Conservation (phyloP, 768 basidiomycete species). For the Kwoniella dejecticola region DNA sequence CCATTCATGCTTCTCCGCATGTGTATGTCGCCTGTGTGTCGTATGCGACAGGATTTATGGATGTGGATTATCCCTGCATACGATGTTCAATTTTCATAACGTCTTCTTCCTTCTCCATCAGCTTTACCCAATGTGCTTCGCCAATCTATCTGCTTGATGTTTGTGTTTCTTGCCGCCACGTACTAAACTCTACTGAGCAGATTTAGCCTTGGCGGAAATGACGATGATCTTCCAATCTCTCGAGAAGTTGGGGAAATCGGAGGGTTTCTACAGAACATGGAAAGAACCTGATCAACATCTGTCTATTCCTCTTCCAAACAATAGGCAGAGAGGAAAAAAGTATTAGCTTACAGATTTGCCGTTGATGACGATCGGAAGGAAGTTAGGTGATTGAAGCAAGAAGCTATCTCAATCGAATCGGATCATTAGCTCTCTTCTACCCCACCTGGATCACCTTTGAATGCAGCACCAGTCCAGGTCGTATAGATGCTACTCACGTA, state of each 20-base stretch:
- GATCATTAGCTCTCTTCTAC: background rate
- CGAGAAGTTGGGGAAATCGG: conserved; percentile 21
- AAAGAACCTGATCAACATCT: background rate
- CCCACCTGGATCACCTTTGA: background rate
- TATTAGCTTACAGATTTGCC: conserved; percentile 11
- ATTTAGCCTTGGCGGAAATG: conserved; percentile 11
- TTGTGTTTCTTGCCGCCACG: too few relatives aligned
- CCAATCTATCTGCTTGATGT: too few relatives aligned
- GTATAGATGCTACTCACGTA: conserved; percentile 9
- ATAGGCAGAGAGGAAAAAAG: background rate
- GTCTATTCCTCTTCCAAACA: background rate
- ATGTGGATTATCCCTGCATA: too few relatives aligned
- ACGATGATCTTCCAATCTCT: conserved; percentile 23
- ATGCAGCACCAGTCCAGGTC: too few relatives aligned
- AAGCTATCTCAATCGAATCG: background rate
- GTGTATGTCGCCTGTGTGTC: too few relatives aligned
- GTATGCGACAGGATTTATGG: too few relatives aligned
- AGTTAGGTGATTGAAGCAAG: conserved; percentile 12
- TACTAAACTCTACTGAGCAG: background rate
- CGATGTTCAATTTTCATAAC: too few relatives aligned
- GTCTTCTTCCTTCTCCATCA: too few relatives aligned
- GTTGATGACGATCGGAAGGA: conserved; percentile 12
- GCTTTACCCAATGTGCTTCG: too few relatives aligned
- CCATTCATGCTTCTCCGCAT: too few relatives aligned
- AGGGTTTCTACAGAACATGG: conserved; percentile 3